These are phyloP conservation scores for Suillus discolor DNA, from an alignment of 768 basidiomycete genomes.

Conservation along the genomic window DNA sequence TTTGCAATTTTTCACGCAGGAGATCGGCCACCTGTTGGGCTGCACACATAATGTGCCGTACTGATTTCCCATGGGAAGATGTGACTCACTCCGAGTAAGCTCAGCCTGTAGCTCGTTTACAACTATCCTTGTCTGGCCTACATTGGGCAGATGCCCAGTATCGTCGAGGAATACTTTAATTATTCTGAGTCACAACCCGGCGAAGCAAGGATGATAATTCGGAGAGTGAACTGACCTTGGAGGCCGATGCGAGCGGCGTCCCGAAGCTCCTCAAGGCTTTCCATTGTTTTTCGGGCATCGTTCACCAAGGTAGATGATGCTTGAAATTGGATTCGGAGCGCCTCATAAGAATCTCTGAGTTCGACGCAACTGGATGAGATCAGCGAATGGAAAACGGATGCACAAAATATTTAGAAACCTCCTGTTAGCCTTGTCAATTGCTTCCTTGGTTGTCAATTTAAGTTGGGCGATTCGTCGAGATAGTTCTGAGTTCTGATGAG, in stretches of 20 bases:
- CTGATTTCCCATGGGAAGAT: constrained; percentile 2
- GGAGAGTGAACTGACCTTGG: constrained; percentile 25
- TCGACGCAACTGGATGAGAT: constrained; percentile 25
- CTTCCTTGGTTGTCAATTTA: constrained; percentile 15
- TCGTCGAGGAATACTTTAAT: constrained; percentile 31
- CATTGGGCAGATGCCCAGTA: constrained; percentile 28
- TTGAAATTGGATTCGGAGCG: constrained; percentile 27
- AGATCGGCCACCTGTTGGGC: constrained; percentile 52
- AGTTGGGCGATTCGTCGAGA: not conserved
- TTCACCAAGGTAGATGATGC: constrained; percentile 23
- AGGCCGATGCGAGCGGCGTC: constrained; percentile 22
- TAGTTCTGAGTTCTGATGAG: constrained; percentile 5
- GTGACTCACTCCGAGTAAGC: constrained; percentile 35
- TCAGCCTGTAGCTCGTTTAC: constrained; percentile 38
- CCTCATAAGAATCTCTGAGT: constrained; percentile 33
- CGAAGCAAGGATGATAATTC: not conserved
- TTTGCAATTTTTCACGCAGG: constrained; percentile 48
- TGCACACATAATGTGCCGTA: constrained; percentile 22
- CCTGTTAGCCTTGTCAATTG: constrained; percentile 18
- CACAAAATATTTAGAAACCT: constrained; percentile 16
- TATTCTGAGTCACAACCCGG: constrained; percentile 18
- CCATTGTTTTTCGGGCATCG: constrained; percentile 28
- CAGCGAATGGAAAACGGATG: not conserved
- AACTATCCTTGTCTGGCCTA: constrained; percentile 28
- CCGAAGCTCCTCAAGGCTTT: constrained; percentile 27